A percentile compares a stretch with the other conserved stretches of the same genome.
These are phyloP conservation scores for Prunus mira DNA, from an alignment of 306 rosid species.

Conservation along the genomic window DNA sequence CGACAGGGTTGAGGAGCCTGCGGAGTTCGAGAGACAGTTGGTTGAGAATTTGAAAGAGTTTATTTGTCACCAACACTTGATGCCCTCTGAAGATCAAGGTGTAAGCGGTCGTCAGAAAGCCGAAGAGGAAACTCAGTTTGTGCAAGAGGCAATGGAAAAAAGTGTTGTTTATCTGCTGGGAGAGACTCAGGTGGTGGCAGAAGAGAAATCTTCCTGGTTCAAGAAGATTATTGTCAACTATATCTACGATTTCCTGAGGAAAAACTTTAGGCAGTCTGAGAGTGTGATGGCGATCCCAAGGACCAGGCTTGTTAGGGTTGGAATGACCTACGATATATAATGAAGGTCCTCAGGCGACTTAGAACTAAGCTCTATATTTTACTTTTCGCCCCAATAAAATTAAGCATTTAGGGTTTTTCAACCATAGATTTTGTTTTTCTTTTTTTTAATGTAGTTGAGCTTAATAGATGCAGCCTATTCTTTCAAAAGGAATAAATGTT, in stretches of 20 bases:
- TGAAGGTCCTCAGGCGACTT: not conserved
- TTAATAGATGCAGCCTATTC: not conserved
- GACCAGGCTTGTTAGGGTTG: constrained; percentile 60
- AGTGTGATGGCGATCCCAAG: constrained; percentile 44
- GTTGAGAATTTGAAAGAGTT: constrained; percentile 52
- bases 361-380: not conserved
- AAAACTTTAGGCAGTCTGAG: constrained; percentile 64
- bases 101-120: constrained; percentile 5
- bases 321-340: constrained; percentile 46
- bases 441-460: too few species aligned
- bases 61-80: constrained; percentile 36
- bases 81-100: constrained; percentile 21
- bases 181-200: constrained; percentile 66
- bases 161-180: constrained; percentile 72
- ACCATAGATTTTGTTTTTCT: not conserved
- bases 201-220: constrained; percentile 47
- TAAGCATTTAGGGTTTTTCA: not conserved
- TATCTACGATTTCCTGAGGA: constrained; percentile 57
- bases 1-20: constrained; percentile 35
- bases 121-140: constrained; percentile 48
- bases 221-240: constrained; percentile 64
- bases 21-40: constrained; percentile 50
- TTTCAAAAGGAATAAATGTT: not conserved
- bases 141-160: constrained; percentile 53
- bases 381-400: not conserved